Evolutionary conservation across 352 stramenopile species (phyloP).

Genomic region (Phytophthora crassamura): DNA sequence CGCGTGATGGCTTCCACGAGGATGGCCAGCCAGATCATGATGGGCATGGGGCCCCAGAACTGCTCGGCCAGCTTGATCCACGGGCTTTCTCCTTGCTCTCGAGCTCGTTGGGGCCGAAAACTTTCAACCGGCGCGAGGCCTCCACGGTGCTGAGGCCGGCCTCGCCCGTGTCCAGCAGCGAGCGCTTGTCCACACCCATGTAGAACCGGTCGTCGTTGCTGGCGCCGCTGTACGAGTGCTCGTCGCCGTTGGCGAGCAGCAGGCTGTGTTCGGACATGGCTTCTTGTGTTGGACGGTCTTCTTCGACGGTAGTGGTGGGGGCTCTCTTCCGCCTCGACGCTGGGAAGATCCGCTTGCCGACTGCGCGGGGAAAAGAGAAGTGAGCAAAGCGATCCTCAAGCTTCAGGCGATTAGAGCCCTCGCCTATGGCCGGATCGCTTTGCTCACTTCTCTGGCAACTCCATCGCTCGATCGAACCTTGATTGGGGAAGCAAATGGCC

Average conservation of each 20-base stretch:
- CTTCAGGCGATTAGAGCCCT: too few relatives aligned
- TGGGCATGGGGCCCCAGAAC: slow-evolving; percentile 87
- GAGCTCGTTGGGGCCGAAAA: slow-evolving; percentile 92
- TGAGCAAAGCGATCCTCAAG: slow-evolving; percentile 25
- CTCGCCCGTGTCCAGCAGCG: slow-evolving; percentile 70
- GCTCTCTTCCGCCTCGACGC: slow-evolving; percentile 1
- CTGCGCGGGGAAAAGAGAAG: slow-evolving; percentile 22
- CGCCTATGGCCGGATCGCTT: too few relatives aligned
- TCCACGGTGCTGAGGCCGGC: slow-evolving; percentile 85
- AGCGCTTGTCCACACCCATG: slow-evolving; percentile 84
- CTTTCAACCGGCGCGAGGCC: slow-evolving; percentile 72
- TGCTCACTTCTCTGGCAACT: too few relatives aligned
- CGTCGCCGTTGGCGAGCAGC: slow-evolving; percentile 52
- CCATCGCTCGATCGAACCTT: too few relatives aligned
- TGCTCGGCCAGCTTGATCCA: slow-evolving; percentile 72
- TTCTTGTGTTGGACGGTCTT: slow-evolving; percentile 2
- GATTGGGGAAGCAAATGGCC: too few relatives aligned
- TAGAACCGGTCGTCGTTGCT: slow-evolving; percentile 76
- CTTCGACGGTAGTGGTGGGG: background rate
- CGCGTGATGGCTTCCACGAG: slow-evolving; percentile 73
- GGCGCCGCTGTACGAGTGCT: slow-evolving; percentile 39
- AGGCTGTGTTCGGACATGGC: slow-evolving; percentile 65
- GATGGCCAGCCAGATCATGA: slow-evolving; percentile 94
- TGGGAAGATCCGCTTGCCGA: slow-evolving; percentile 17
- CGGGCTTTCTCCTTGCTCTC: slow-evolving; percentile 50